A percentile compares a stretch with the other conserved stretches of the same genome.
Conservation (phyloP, 2,329 filamentous ascomycete species). For the Ceratocystis diversiconidia region DNA sequence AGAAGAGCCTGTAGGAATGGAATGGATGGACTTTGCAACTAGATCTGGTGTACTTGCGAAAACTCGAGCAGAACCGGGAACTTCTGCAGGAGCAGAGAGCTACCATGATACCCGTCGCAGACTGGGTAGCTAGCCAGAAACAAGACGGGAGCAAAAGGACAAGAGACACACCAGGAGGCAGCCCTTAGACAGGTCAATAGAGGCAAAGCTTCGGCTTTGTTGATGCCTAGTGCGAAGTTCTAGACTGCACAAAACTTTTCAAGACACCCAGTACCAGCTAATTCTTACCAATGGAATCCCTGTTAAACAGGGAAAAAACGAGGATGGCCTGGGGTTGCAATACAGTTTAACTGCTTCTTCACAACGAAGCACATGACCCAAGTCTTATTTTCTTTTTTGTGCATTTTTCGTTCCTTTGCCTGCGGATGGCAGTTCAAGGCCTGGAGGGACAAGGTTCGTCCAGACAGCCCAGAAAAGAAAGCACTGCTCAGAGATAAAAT, state of each 20-base stretch:
- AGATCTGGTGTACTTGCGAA: background rate
- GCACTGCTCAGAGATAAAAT: background rate
- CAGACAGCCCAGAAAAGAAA: background rate
- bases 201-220: background rate
- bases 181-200: background rate
- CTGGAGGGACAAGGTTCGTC: no score
- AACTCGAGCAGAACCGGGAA: no score
- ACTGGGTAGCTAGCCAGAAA: no score
- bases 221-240: background rate
- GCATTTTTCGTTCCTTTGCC: no score
- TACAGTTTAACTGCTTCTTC: background rate
- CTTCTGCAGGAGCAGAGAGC: no score
- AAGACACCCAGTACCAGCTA: background rate
- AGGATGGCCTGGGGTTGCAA: background rate
- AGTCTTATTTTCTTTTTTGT: no score
- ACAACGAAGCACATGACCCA: no score
- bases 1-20: background rate
- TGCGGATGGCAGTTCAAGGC: no score
- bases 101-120: no score
- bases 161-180: background rate
- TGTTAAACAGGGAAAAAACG: background rate
- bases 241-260: background rate
- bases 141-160: no score
- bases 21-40: slow-evolving; percentile 6
- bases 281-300: background rate